Evolutionary conservation across 106 monocot genomes (phyloP), one percentile per base, ranked within the genome.

Genomic region (Dendrobium catenatum): DNA sequence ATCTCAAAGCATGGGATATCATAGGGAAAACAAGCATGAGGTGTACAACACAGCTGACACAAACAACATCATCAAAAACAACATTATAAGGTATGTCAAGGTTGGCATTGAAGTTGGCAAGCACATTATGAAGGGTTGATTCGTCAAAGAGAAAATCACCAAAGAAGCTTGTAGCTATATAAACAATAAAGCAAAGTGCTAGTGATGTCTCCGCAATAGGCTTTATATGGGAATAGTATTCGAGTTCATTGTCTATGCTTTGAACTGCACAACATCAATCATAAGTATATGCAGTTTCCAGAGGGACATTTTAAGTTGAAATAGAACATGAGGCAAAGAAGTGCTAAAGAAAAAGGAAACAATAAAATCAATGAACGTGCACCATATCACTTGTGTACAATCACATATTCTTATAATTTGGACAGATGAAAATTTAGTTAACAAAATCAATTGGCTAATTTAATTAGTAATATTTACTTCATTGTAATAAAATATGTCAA

Each of bases 11-110:
- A 72, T 89, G 91, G 84, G 94, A 94, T 73, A 97, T 86, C 9
- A 97, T 92, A 6, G 94, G 97, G 81, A 94, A 97, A 31, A 97
- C 97, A 41, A 97, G 93, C 94, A 97, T 92, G 31, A 97, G 90
- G 81, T 97, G 97, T 41, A 81, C 13, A 13, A 86, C 89, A 82
- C 92, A 97, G 86, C 94, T 92, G 67, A 97, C 89, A 59, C 97
- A 79, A 13, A 94, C 94, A 8, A 79, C 77, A 75, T 97, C 97
- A 43, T 85, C 83, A 17, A 97, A 79, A 56, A 92, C 22, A 41
- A 87, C 85, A 72, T 90, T 88, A 68, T 89, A 94, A 42, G 92
- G 89, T 47, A 97, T 94, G 24, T 90, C 92, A 67, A 97, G 97
- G 79, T 97, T 76, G 5, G 89, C 73, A 41, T 97, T 92, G 43